Evolutionary conservation across 176 grass and related monocot species (phyloP), one percentile per base, ranked within the genome.

Genomic region (Pontederia paniculata): DNA sequence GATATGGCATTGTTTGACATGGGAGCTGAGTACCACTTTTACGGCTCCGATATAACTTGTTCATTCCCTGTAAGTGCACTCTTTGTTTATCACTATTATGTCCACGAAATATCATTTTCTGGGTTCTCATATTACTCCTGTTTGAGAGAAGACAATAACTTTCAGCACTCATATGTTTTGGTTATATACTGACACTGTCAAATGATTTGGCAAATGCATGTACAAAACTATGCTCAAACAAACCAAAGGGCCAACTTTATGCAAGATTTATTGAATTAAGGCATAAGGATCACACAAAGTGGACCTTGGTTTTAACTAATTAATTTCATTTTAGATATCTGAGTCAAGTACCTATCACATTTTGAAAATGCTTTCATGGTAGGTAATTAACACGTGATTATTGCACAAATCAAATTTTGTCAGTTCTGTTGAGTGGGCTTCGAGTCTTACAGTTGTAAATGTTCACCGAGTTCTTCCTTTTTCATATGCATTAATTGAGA

Each of bases 11-110:
- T 90, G 68, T 80, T 97, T 60, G 91, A 90, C 65, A 97, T 97
- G 91, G 91, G 91, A 74, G 91, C 79, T 69, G 91, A 97, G 66
- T 97, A 90, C 57, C 52, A 77, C 64, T 97, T 74, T 58, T 97
- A 97, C 72, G 91, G 83, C 70, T 97, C 91, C 65, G 91, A 97
- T 76, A 97, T 97, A 66, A 97, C 91, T 63, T 97, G 91, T 65
- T 97, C 91, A 67, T 97, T 87, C 70, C 91, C 91, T 52, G 91
- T 97, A 67, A 87, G 91, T 78, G n/a, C n/a, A 62, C 48, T 78
- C 63, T 2, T 16, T n/a, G 72, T 73, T 63, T 21, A 59, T 22
- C 21, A 55, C 12, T 42, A 9, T 21, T 66, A 42, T 73, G 0
- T 47, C 41, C 10, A 6, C 22, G 10, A 25, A 22, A 48, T 22